phyloP scores from a whole-genome alignment of 768 basidiomycete genomes.

The Multifurca ochricompacta region DNA sequence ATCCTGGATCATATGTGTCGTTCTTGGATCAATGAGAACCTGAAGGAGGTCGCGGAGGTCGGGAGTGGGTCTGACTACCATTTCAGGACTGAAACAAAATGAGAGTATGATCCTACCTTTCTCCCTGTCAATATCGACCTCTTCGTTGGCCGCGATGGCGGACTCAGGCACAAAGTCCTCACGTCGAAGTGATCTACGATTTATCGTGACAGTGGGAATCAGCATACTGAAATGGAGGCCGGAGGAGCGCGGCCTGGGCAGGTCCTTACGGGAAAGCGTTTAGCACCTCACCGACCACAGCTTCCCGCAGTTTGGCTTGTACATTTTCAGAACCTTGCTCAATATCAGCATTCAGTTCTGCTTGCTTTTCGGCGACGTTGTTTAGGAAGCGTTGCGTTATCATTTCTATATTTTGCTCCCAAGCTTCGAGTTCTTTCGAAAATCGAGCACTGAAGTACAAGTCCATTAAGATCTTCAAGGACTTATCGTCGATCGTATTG shows the following conservation, averaged over 20 bases:
- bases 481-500: slow-evolving; percentile 3
- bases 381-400: not conserved
- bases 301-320: not conserved
- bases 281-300: slow-evolving; percentile 2
- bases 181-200: not conserved
- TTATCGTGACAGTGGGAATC: not conserved
- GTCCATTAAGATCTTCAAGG: slow-evolving; percentile 1
- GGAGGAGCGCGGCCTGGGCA: too few relatives aligned
- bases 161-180: not conserved
- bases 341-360: not conserved
- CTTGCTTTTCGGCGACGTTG: not conserved
- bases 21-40: not conserved
- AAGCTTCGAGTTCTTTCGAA: not conserved
- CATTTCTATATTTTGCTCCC: not conserved
- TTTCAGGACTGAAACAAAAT: not conserved
- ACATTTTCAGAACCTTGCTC: not conserved
- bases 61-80: not conserved
- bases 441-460: not conserved
- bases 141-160: not conserved
- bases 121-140: not conserved
- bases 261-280: slow-evolving; percentile 3
- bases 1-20: not conserved
- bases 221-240: too few relatives aligned
- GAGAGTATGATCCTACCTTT: not conserved
- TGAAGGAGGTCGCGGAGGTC: too few relatives aligned